These are phyloP conservation scores for Apiospora aurea DNA, from an alignment of 2,329 filamentous ascomycete species.

Conservation along the genomic window DNA sequence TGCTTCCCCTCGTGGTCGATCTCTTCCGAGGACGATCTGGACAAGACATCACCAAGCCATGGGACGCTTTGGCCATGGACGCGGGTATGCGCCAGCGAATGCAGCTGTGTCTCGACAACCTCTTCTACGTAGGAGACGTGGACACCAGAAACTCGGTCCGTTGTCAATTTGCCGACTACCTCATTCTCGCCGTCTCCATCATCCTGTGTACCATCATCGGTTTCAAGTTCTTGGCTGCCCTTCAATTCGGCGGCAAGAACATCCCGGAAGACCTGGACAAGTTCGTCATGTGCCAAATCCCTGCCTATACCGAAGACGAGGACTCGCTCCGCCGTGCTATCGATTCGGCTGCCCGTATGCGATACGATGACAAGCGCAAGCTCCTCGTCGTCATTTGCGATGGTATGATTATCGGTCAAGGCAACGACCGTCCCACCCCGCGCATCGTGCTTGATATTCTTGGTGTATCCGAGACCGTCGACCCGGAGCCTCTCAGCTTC, in stretches of 20 bases:
- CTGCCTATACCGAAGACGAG: slow-evolving; percentile 97
- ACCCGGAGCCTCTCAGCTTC: slow-evolving; percentile 95
- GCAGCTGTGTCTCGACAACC: slow-evolving; percentile 85
- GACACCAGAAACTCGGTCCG: slow-evolving; percentile 87
- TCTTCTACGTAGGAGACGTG: slow-evolving; percentile 92
- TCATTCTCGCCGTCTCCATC: slow-evolving; percentile 84
- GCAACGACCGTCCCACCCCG: slow-evolving; percentile 94
- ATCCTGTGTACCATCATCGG: slow-evolving; percentile 81
- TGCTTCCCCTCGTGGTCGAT: slow-evolving; percentile 75
- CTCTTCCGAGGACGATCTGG: slow-evolving; percentile 82
- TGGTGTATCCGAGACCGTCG: slow-evolving; percentile 89
- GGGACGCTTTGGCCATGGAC: slow-evolving; percentile 73
- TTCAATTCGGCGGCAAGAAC: slow-evolving; percentile 92
- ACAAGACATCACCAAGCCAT: slow-evolving; percentile 82
- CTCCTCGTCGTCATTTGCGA: slow-evolving; percentile 92
- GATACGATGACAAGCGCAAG: slow-evolving; percentile 98
- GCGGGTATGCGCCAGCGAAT: slow-evolving; percentile 67
- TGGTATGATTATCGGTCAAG: slow-evolving; percentile 99
- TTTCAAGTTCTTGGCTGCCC: slow-evolving; percentile 96
- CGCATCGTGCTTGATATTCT: slow-evolving; percentile 97
- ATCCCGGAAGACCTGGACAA: slow-evolving; percentile 96
- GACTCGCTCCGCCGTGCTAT: slow-evolving; percentile 96
- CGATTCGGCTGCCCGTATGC: slow-evolving; percentile 93
- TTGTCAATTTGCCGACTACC: slow-evolving; percentile 89
- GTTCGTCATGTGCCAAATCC: slow-evolving; percentile 97